phyloP scores from a whole-genome alignment of 164 flowering plant genomes.

The Stephania japonica region DNA sequence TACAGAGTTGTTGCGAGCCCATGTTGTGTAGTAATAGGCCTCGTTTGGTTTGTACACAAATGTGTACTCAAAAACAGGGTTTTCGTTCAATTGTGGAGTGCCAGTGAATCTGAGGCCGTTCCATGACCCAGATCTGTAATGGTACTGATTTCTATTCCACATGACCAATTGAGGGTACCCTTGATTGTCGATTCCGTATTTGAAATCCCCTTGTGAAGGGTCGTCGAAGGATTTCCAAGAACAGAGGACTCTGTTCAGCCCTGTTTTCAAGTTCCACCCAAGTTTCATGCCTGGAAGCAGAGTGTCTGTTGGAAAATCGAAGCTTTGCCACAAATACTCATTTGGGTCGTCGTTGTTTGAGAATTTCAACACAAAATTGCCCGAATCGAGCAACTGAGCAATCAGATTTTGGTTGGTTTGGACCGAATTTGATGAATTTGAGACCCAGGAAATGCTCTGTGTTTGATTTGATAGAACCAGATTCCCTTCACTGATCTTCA shows the following conservation, averaged over 20 bases:
- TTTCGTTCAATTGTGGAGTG: constrained; percentile 5
- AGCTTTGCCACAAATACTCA: constrained; percentile 3
- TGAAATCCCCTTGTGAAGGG: constrained; percentile 24
- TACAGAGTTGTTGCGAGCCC: not conserved
- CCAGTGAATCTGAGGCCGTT: constrained; percentile 34
- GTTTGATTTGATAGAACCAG: constrained; percentile 5
- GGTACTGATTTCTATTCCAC: not conserved
- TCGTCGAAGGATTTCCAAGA: constrained; percentile 35
- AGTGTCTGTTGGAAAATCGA: constrained; percentile 17
- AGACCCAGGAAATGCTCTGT: constrained; percentile 1
- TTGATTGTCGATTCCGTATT: constrained; percentile 15
- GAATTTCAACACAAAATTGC: constrained; percentile 11
- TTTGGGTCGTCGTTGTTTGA: constrained; percentile 1
- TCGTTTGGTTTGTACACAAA: constrained; percentile 4
- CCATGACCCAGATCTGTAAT: constrained; percentile 55
- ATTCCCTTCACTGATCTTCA: constrained; percentile 12
- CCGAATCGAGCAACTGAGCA: constrained; percentile 4
- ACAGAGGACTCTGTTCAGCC: not conserved
- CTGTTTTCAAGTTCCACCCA: constrained; percentile 17
- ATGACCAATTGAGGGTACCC: constrained; percentile 34
- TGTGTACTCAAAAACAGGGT: not conserved
- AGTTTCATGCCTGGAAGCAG: constrained; percentile 26
- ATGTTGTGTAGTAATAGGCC: constrained; percentile 2
- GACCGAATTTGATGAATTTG: not conserved
- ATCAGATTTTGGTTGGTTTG: not conserved